phyloP scores from a whole-genome alignment of 31 red algal species.

The Bonnemaisonia californica region DNA sequence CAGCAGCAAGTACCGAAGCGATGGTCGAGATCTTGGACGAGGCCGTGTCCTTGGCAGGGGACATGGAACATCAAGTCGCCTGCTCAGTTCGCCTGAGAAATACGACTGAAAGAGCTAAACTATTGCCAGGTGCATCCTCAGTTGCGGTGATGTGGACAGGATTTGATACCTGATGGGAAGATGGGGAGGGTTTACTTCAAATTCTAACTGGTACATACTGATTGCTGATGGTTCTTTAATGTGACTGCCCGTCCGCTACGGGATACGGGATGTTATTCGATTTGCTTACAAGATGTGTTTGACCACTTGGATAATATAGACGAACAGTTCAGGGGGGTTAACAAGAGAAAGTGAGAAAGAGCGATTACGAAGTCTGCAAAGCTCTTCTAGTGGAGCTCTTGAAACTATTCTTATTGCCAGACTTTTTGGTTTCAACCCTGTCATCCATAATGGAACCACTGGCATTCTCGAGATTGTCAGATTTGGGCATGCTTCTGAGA shows the following conservation, averaged over 20 bases:
- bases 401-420: slow-evolving; percentile 34
- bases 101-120: no score
- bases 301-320: neutral
- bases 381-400: slow-evolving; percentile 2
- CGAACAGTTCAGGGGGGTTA: no score
- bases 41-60: no score
- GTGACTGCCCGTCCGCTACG: neutral
- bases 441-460: slow-evolving; percentile 14
- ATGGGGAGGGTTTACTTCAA: neutral
- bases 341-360: neutral
- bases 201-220: neutral
- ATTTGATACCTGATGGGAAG: neutral
- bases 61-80: no score
- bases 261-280: neutral
- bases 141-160: no score
- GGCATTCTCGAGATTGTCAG: slow-evolving; percentile 11
- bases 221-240: slow-evolving; percentile 1
- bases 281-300: neutral
- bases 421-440: slow-evolving; percentile 39
- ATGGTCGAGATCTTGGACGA: no score
- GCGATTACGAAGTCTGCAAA: neutral
- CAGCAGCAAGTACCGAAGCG: no score
- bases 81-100: no score
- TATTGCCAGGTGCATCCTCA: no score
- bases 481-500: slow-evolving; percentile 60